A percentile compares a stretch with the other conserved stretches of the same genome.
Conservation (phyloP, 768 basidiomycete species). For the Kwoniella pini region DNA sequence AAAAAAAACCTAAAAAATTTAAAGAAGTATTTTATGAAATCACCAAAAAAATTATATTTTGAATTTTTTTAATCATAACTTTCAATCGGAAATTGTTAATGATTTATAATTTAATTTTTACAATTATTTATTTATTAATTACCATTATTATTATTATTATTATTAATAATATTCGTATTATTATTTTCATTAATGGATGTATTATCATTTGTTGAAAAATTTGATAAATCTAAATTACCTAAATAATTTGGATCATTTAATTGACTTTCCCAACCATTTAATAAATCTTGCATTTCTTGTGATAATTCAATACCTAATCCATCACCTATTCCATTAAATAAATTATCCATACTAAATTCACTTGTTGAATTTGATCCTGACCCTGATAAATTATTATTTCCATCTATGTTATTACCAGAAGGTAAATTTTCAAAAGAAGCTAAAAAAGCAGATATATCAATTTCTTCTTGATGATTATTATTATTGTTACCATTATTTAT, state of each 20-base stretch:
- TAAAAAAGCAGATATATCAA: slow-evolving; percentile 36
- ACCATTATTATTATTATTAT: neutral
- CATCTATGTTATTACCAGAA: neutral
- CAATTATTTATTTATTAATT: no score
- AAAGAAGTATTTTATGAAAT: no score
- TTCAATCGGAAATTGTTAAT: no score
- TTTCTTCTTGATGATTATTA: slow-evolving; percentile 7
- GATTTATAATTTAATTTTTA: no score
- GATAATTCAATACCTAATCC: slow-evolving; percentile 20
- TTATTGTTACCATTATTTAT: neutral
- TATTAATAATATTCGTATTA: neutral
- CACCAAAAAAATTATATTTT: no score
- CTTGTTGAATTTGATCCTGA: neutral
- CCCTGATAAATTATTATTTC: neutral
- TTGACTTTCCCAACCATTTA: slow-evolving; percentile 26
- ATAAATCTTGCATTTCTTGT: slow-evolving; percentile 39
- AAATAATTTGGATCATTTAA: slow-evolving; percentile 10
- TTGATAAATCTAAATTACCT: neutral
- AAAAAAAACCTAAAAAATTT: no score
- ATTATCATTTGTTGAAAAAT: neutral
- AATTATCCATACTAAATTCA: slow-evolving; percentile 14
- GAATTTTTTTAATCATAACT: no score
- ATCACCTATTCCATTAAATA: slow-evolving; percentile 22
- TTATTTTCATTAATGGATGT: no score
- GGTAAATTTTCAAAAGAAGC: slow-evolving; percentile 16